These are phyloP conservation scores for Grigorovia yakushimaensis DNA, from an alignment of 805 yeast genomes.

Conservation along the genomic window DNA sequence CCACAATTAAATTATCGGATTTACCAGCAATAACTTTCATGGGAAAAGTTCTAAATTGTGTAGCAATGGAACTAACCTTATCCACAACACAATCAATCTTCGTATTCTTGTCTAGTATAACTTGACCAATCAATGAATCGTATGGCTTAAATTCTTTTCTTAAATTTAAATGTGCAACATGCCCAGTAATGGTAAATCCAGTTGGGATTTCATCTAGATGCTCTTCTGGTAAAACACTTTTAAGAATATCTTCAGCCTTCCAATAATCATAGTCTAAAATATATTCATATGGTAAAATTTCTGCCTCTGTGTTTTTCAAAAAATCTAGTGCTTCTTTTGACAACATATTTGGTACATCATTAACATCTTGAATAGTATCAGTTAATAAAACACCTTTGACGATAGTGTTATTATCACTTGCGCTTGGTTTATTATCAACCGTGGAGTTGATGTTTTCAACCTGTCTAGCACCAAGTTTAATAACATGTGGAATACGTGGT, in stretches of 20 bases:
- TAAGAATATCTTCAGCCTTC: conserved; percentile 80
- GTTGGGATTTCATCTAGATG: conserved; percentile 65
- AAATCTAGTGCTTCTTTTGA: conserved; percentile 35
- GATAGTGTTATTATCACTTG: conserved; percentile 22
- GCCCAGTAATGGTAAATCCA: conserved; percentile 90
- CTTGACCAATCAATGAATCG: conserved; percentile 75
- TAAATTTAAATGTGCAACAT: conserved; percentile 85
- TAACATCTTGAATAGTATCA: conserved; percentile 36
- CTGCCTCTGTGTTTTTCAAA: conserved; percentile 39
- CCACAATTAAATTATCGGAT: conserved; percentile 52
- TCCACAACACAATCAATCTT: conserved; percentile 83
- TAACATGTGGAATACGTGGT: conserved; percentile 64
- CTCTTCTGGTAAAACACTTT: conserved; percentile 65
- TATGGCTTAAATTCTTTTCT: conserved; percentile 78
- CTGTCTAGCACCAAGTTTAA: conserved; percentile 29
- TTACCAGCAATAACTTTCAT: conserved; percentile 93
- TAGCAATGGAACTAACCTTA: conserved; percentile 77
- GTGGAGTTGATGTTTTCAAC: not conserved
- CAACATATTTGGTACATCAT: conserved; percentile 32
- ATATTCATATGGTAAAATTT: conserved; percentile 44
- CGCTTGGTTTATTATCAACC: conserved; percentile 11
- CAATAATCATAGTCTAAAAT: conserved; percentile 66
- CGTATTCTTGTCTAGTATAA: conserved; percentile 73
- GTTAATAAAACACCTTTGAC: conserved; percentile 44
- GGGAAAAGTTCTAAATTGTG: conserved; percentile 80